phyloP scores from a whole-genome alignment of 495 filamentous ascomycete genomes.

The Tuber indicum region DNA sequence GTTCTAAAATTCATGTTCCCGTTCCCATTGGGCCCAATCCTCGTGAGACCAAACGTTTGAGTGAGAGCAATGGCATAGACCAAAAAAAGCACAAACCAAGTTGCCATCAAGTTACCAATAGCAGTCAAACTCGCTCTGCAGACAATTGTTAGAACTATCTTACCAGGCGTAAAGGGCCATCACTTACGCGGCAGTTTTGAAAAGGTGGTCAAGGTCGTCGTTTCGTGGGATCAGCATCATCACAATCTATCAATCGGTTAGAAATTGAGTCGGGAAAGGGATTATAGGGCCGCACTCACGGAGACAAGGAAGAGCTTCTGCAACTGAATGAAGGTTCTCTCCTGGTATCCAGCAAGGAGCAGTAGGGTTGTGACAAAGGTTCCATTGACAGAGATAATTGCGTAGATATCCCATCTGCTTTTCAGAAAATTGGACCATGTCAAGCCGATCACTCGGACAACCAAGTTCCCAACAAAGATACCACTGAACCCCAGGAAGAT shows the following conservation, averaged over 20 bases:
- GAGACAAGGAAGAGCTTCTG: slow-evolving; percentile 93
- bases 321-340: slow-evolving; percentile 62
- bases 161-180: background rate
- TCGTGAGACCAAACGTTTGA: slow-evolving; percentile 91
- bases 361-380: slow-evolving; percentile 71
- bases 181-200: slow-evolving; percentile 80
- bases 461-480: slow-evolving; percentile 76
- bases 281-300: slow-evolving; percentile 12
- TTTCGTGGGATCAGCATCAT: slow-evolving; percentile 92
- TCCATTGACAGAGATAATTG: slow-evolving; percentile 75
- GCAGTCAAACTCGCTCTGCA: slow-evolving; percentile 68
- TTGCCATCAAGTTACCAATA: slow-evolving; percentile 88
- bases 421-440: slow-evolving; percentile 87
- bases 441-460: slow-evolving; percentile 77
- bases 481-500: slow-evolving; percentile 79
- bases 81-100: slow-evolving; percentile 94
- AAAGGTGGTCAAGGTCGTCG: slow-evolving; percentile 95
- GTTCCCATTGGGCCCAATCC: slow-evolving; percentile 65
- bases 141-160: slow-evolving; percentile 13
- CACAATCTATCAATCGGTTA: slow-evolving; percentile 51
- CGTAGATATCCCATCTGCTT: slow-evolving; percentile 94
- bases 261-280: background rate
- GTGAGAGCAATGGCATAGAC: slow-evolving; percentile 95
- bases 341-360: slow-evolving; percentile 51
- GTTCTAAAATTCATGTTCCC: slow-evolving; percentile 88